Percentiles rank a stretch among this genome's conserved stretches.
phyloP scores from a whole-genome alignment of 2,329 filamentous ascomycete genomes.

The Aspergillus sp. region DNA sequence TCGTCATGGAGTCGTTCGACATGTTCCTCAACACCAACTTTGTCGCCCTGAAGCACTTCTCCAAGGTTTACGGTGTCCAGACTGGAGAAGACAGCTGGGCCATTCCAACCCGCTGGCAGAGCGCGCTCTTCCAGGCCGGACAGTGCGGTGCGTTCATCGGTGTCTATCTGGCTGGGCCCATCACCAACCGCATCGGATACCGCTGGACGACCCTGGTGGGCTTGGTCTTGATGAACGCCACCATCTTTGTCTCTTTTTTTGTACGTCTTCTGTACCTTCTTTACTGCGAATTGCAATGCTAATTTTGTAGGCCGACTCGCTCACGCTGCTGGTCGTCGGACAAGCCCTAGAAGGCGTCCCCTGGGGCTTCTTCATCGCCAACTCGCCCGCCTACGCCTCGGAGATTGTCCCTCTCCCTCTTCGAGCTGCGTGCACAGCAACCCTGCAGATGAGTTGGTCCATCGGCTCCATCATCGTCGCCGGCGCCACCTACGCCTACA shows the following conservation, averaged over 20 bases:
- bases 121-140: slow-evolving; percentile 56
- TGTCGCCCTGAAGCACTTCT: slow-evolving; percentile 44
- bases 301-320: slow-evolving; percentile 37
- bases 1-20: slow-evolving; percentile 54
- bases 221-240: slow-evolving; percentile 58
- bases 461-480: slow-evolving; percentile 31
- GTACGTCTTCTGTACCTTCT: slow-evolving; percentile 26
- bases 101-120: slow-evolving; percentile 52
- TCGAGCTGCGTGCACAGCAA: slow-evolving; percentile 27
- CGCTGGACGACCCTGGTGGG: slow-evolving; percentile 58
- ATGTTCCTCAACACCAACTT: slow-evolving; percentile 52
- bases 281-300: too few species aligned
- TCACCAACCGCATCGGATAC: slow-evolving; percentile 61
- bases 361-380: slow-evolving; percentile 34
- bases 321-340: slow-evolving; percentile 40
- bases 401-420: slow-evolving; percentile 29
- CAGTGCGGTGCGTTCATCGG: slow-evolving; percentile 61
- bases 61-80: slow-evolving; percentile 38
- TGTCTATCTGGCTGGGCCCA: slow-evolving; percentile 59
- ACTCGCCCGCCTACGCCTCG: slow-evolving; percentile 30
- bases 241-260: slow-evolving; percentile 63
- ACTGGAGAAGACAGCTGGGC: slow-evolving; percentile 14
- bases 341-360: slow-evolving; percentile 32
- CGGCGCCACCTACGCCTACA: slow-evolving; percentile 24
- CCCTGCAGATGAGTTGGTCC: slow-evolving; percentile 31